Conservation (phyloP, 768 basidiomycete genomes). For the Gymnopilus dilepis region DNA sequence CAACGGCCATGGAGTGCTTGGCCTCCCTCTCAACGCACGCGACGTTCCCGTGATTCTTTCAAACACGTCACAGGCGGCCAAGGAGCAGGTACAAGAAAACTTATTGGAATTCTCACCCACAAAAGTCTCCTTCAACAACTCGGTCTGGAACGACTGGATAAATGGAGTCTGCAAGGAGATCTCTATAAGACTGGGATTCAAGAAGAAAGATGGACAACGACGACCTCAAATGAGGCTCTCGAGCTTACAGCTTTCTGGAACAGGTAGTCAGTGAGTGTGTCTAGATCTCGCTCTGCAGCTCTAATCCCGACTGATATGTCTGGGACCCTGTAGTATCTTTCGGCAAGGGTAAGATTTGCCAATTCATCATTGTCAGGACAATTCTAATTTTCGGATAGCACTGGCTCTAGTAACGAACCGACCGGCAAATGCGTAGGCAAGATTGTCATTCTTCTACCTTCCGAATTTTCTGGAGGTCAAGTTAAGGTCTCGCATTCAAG, state of each 20-base stretch:
- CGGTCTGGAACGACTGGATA: not conserved
- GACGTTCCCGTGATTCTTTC: not conserved
- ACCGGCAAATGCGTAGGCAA: not conserved
- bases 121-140: no score
- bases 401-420: not conserved
- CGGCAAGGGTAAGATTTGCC: no score
- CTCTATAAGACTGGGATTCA: not conserved
- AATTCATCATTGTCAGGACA: not conserved
- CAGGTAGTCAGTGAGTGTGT: not conserved
- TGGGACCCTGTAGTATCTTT: no score
- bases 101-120: no score
- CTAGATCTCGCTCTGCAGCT: no score
- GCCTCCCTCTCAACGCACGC: conserved; percentile 1
- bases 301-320: no score
- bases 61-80: not conserved
- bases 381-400: not conserved
- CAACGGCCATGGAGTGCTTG: not conserved
- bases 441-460: not conserved
- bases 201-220: not conserved
- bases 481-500: not conserved
- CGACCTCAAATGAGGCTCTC: not conserved
- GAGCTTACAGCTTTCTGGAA: not conserved
- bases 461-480: not conserved
- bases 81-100: no score
- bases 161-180: not conserved